These are phyloP conservation scores for Daldinia childiae DNA, from an alignment of 495 filamentous ascomycete genomes.

Conservation along the genomic window DNA sequence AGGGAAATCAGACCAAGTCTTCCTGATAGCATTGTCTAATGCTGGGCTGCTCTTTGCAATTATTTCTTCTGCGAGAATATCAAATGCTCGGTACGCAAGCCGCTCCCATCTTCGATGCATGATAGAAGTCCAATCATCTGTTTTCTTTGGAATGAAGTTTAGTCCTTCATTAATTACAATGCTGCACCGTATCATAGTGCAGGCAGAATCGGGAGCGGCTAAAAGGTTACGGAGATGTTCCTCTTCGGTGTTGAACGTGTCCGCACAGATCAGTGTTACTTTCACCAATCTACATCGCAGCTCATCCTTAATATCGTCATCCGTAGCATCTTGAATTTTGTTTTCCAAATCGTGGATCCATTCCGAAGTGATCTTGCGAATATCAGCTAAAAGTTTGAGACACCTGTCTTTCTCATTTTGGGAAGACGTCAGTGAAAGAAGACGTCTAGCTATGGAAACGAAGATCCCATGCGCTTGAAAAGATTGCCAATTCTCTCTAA, in stretches of 20 bases:
- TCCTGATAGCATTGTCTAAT: constrained; percentile 50
- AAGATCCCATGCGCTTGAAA: constrained; percentile 51
- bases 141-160: constrained; percentile 13
- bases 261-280: constrained; percentile 52
- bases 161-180: constrained; percentile 53
- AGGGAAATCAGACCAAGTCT: constrained; percentile 52
- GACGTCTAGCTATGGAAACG: constrained; percentile 46
- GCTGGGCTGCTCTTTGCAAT: constrained; percentile 16
- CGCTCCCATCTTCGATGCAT: constrained; percentile 46
- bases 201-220: constrained; percentile 28
- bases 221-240: constrained; percentile 42
- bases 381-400: constrained; percentile 39
- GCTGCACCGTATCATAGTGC: constrained; percentile 51
- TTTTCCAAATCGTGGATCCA: constrained; percentile 48
- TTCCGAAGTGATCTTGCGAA: constrained; percentile 38
- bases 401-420: constrained; percentile 12
- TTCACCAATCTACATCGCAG: constrained; percentile 47
- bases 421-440: constrained; percentile 50
- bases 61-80: constrained; percentile 50
- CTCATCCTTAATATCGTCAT: constrained; percentile 30
- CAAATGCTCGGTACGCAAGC: constrained; percentile 37
- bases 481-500: constrained; percentile 63
- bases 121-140: constrained; percentile 25
- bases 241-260: constrained; percentile 51
- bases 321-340: constrained; percentile 31